These are phyloP conservation scores for Alternaria arborescens DNA, from an alignment of 2,329 filamentous ascomycete species.

Conservation along the genomic window DNA sequence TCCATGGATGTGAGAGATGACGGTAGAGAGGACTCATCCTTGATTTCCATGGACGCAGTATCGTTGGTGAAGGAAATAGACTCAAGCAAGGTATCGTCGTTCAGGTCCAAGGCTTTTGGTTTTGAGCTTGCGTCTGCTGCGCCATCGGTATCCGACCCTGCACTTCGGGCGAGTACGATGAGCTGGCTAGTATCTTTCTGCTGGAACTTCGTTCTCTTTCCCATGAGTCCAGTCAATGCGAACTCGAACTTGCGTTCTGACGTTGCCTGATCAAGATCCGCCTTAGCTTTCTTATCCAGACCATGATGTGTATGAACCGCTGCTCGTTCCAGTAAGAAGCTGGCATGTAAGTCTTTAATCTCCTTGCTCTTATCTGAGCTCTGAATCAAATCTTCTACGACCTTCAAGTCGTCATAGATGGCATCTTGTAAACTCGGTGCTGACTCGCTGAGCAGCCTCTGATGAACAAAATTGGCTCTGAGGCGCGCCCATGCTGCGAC, in stretches of 20 bases:
- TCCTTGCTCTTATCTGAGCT: slow-evolving; percentile 29
- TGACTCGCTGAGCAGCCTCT: slow-evolving; percentile 71
- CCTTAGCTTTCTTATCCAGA: slow-evolving; percentile 76
- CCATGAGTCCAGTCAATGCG: slow-evolving; percentile 83
- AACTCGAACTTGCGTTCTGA: slow-evolving; percentile 77
- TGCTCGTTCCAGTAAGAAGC: slow-evolving; percentile 82
- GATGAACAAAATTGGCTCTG: slow-evolving; percentile 77
- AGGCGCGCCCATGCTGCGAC: slow-evolving; percentile 70
- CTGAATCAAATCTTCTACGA: slow-evolving; percentile 58
- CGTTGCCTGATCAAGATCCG: slow-evolving; percentile 74
- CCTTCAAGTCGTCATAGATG: slow-evolving; percentile 68
- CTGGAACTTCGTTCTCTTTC: slow-evolving; percentile 84
- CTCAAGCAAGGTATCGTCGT: slow-evolving; percentile 93
- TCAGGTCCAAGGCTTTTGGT: slow-evolving; percentile 78
- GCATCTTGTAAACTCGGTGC: slow-evolving; percentile 66
- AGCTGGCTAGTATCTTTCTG: slow-evolving; percentile 84
- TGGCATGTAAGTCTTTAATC: slow-evolving; percentile 55
- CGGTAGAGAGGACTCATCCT: slow-evolving; percentile 65
- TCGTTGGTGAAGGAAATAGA: slow-evolving; percentile 78
- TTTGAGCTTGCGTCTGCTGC: slow-evolving; percentile 43
- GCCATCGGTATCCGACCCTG: slow-evolving; percentile 36
- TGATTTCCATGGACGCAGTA: slow-evolving; percentile 53
- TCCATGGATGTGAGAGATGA: slow-evolving; percentile 69
- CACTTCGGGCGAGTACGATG: slow-evolving; percentile 86
- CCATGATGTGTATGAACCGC: slow-evolving; percentile 86